Conservation (phyloP, 2,329 filamentous ascomycete species). For the Epichloe uncinata region DNA sequence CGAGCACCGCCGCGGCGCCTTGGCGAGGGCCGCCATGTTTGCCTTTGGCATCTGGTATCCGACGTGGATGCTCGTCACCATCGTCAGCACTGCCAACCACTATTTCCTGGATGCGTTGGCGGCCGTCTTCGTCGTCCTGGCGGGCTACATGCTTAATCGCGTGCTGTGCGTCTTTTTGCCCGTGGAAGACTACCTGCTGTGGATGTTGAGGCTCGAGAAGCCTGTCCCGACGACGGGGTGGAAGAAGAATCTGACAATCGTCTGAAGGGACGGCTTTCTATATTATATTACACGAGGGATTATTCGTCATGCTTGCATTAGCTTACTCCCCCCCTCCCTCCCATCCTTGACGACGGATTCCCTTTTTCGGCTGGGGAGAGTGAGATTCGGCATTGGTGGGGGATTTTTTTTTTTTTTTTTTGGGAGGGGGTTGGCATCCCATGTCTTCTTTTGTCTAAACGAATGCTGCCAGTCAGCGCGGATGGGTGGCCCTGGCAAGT, state of each 20-base stretch:
- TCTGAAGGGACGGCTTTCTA: constrained; percentile 1
- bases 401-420: neutral
- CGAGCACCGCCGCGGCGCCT: constrained; percentile 10
- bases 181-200: constrained; percentile 52
- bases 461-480: too few relatives aligned
- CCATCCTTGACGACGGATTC: neutral
- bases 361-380: neutral
- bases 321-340: neutral
- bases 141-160: constrained; percentile 40
- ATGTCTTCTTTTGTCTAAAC: neutral
- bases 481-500: too few relatives aligned
- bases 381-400: neutral
- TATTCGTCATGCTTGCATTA: neutral
- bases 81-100: constrained; percentile 48
- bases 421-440: too few relatives aligned
- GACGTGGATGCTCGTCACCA: constrained; percentile 37
- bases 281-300: too few relatives aligned
- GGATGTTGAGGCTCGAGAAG: constrained; percentile 48
- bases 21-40: constrained; percentile 11
- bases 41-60: constrained; percentile 37
- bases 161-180: constrained; percentile 45
- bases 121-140: constrained; percentile 44
- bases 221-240: constrained; percentile 34
- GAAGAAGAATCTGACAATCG: constrained; percentile 10
- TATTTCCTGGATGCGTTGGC: constrained; percentile 53